phyloP scores from a whole-genome alignment of 2,329 filamentous ascomycete genomes.

The Aspergillus sp. region DNA sequence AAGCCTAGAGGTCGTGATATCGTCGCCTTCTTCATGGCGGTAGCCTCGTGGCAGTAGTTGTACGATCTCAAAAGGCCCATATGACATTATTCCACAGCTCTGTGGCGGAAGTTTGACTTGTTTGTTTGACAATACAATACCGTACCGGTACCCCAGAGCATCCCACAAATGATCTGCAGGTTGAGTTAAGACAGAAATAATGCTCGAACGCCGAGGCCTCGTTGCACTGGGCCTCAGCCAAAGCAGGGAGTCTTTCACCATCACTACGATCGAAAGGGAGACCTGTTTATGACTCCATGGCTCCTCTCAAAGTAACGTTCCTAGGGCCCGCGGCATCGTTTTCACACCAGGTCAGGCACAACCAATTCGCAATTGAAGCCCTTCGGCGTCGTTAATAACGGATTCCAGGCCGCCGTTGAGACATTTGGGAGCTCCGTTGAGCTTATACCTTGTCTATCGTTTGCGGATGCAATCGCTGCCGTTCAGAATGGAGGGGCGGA shows the following conservation, averaged over 20 bases:
- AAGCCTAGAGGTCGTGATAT: neutral
- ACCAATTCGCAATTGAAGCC: conserved; percentile 14
- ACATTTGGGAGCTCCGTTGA: conserved; percentile 43
- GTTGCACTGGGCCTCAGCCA: neutral
- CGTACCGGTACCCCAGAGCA: neutral
- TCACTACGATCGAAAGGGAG: neutral
- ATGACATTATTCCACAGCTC: neutral
- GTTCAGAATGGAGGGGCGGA: conserved; percentile 66
- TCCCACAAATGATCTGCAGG: conserved; percentile 6
- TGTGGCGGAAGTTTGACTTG: conserved; percentile 21
- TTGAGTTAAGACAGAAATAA: neutral
- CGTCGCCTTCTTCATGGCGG: conserved; percentile 1
- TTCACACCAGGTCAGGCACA: conserved; percentile 62
- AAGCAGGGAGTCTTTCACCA: neutral
- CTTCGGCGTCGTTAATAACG: conserved; percentile 20
- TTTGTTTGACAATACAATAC: conserved; percentile 15
- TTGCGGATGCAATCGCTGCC: conserved; percentile 70
- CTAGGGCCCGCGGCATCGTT: conserved; percentile 66
- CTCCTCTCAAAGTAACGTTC: conserved; percentile 49
- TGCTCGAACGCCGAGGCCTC: neutral
- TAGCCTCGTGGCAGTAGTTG: neutral
- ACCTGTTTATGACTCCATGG: conserved; percentile 15
- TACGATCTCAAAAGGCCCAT: neutral
- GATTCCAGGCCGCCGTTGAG: conserved; percentile 53
- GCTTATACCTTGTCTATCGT: conserved; percentile 37